Conservation (phyloP, 192 early-diverging fungal genomes). For the Mortierella alpina region DNA sequence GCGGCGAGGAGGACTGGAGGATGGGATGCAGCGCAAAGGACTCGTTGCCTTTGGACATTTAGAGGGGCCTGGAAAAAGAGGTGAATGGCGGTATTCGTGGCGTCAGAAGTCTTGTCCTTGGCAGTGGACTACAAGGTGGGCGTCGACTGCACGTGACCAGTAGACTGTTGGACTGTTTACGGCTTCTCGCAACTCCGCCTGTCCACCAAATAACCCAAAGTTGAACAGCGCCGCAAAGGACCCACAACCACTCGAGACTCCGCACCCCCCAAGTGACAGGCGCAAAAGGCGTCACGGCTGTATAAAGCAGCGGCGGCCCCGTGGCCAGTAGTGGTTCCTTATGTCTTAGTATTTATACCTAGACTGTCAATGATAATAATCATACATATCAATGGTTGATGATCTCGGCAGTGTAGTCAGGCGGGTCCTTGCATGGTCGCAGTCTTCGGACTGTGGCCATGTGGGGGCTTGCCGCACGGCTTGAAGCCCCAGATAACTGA, state of each 20-base stretch:
- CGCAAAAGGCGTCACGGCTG: background rate
- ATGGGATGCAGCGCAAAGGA: slow-evolving; percentile 50
- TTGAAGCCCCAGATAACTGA: slow-evolving; percentile 55
- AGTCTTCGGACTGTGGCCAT: slow-evolving; percentile 9
- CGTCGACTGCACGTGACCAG: too few species aligned
- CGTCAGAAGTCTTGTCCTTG: too few species aligned
- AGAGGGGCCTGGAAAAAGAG: background rate
- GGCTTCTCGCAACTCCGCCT: too few species aligned
- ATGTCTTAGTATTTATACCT: slow-evolving; percentile 58
- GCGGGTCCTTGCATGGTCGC: slow-evolving; percentile 17
- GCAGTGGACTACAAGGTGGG: too few species aligned
- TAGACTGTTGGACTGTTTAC: too few species aligned
- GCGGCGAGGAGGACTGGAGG: slow-evolving; percentile 14
- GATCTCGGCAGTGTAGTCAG: slow-evolving; percentile 43
- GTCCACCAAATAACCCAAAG: too few species aligned
- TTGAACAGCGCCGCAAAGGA: too few species aligned
- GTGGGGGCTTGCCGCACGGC: slow-evolving; percentile 24
- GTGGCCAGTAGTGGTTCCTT: slow-evolving; percentile 36
- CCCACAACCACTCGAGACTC: too few species aligned
- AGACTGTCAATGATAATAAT: slow-evolving; percentile 58
- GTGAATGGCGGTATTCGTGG: too few species aligned
- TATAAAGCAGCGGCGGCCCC: slow-evolving; percentile 25
- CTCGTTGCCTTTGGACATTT: slow-evolving; percentile 54
- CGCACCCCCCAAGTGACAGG: too few species aligned
- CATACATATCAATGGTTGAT: slow-evolving; percentile 60